A percentile compares a stretch with the other conserved stretches of the same genome.
These are phyloP conservation scores for Cercophora sp. DNA, from an alignment of 495 filamentous ascomycete species.

Conservation along the genomic window DNA sequence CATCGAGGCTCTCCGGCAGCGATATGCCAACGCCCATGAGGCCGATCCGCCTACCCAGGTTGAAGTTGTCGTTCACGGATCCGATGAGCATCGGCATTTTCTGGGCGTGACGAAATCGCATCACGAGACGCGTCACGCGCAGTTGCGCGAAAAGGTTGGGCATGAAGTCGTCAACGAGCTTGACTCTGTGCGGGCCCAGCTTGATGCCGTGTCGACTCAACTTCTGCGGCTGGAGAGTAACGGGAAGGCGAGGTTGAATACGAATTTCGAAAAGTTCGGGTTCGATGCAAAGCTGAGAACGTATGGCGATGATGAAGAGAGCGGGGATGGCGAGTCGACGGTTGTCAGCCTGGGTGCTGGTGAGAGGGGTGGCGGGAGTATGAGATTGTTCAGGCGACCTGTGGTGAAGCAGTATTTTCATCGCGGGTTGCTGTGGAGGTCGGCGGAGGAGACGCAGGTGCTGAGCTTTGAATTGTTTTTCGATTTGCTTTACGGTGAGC, in stretches of 20 bases:
- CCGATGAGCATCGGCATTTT: constrained; percentile 50
- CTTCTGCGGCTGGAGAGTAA: constrained; percentile 44
- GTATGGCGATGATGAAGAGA: constrained; percentile 24
- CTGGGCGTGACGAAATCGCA: constrained; percentile 45
- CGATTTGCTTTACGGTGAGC: constrained; percentile 34
- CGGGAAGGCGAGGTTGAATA: constrained; percentile 43
- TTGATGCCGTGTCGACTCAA: constrained; percentile 46
- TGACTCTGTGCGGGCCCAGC: constrained; percentile 44
- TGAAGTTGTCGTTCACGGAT: constrained; percentile 51
- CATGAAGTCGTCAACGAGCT: constrained; percentile 48
- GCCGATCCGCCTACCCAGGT: constrained; percentile 32
- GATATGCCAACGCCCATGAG: constrained; percentile 30
- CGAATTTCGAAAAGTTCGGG: constrained; percentile 56
- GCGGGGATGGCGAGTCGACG: neutral
- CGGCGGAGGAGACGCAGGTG: constrained; percentile 46
- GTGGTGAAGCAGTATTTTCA: constrained; percentile 59
- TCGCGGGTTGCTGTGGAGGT: constrained; percentile 57
- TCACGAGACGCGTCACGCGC: constrained; percentile 41
- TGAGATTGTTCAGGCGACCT: constrained; percentile 54
- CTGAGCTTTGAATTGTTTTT: constrained; percentile 58
- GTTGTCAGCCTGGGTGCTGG: neutral
- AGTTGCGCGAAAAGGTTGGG: constrained; percentile 41
- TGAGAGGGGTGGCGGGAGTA: constrained; percentile 19
- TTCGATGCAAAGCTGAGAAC: constrained; percentile 53
- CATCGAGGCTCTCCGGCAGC: constrained; percentile 36